These are phyloP conservation scores for Aeschynomene evenia DNA, from an alignment of 306 rosid species.

Conservation along the genomic window DNA sequence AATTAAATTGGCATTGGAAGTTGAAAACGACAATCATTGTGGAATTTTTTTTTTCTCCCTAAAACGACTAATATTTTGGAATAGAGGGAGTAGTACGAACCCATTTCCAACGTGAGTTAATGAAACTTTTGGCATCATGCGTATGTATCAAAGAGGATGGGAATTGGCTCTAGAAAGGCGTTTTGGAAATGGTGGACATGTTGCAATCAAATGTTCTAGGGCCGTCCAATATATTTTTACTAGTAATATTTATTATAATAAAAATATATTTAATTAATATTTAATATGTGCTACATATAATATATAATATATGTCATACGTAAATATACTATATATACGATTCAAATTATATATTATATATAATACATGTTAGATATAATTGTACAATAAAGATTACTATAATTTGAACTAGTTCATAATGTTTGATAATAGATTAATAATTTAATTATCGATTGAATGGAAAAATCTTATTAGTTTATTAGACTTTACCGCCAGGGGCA, in stretches of 20 bases:
- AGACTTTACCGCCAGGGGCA: slow-evolving; percentile 27
- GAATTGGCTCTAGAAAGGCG: slow-evolving; percentile 31
- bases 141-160: neutral
- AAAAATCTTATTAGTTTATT: slow-evolving; percentile 25
- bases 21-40: too few species aligned
- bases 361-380: too few species aligned
- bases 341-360: too few species aligned
- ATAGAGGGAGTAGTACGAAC: neutral
- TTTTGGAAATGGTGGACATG: slow-evolving; percentile 17
- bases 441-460: slow-evolving; percentile 31
- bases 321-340: too few species aligned
- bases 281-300: too few species aligned
- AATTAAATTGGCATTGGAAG: too few species aligned
- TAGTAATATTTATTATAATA: too few species aligned
- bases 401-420: slow-evolving; percentile 19
- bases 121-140: neutral
- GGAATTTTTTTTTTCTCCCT: too few species aligned
- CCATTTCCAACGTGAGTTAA: neutral
- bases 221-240: slow-evolving; percentile 19
- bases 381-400: too few species aligned
- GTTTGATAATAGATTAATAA: slow-evolving; percentile 10
- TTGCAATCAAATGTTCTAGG: neutral
- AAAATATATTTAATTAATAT: too few species aligned
- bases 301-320: too few species aligned
- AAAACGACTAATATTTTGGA: too few species aligned